Evolutionary conservation across 148 eudicot species (phyloP), one percentile per base, ranked within the genome.

Genomic region (Gaultheria prostrata): DNA sequence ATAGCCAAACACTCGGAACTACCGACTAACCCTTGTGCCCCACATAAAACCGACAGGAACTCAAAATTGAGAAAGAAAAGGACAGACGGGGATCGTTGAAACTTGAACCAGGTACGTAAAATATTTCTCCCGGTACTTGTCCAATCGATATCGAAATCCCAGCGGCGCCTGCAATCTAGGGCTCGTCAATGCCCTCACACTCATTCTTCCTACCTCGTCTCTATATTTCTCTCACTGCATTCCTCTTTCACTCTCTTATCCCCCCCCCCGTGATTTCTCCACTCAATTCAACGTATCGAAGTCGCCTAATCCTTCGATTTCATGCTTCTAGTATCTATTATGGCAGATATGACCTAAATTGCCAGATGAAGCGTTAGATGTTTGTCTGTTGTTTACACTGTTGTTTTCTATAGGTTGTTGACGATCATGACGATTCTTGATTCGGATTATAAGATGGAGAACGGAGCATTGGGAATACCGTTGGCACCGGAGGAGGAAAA

Each of bases 401-500:
- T 43, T n/a, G 24, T 63, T 65, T 24, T 48, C 4, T 13, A 2
- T 32, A 51, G 78, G 35, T 79, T 72, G 80, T 51, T 8, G 78
- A 33, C 82, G 71, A 56, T 83, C 86, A 92, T 93, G 98, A 89
- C 91, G 91, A 87, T 94, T 85, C 84, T 86, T 61, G 89, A 86
- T 82, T 56, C 86, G 30, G 90, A 86, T 63, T 82, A 57, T 85
- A 84, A 78, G 83, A 80, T 90, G 90, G 89, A 84, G 86, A 89
- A 90, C 82, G 95, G 89, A 65, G 84, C 86, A 33, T 86, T 83
- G 83, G 86, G 80, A 24, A 73, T 89, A 80, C 94, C 94, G 26
- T 85, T 88, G 78, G 81, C 92, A 50, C 97, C 97, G 7, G 91
- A 90, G 74, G 92, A 90, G 15, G 95, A 95, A 84, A 87, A 84